phyloP scores from a whole-genome alignment of 2,329 filamentous ascomycete genomes.

The Xylaria arbuscula region DNA sequence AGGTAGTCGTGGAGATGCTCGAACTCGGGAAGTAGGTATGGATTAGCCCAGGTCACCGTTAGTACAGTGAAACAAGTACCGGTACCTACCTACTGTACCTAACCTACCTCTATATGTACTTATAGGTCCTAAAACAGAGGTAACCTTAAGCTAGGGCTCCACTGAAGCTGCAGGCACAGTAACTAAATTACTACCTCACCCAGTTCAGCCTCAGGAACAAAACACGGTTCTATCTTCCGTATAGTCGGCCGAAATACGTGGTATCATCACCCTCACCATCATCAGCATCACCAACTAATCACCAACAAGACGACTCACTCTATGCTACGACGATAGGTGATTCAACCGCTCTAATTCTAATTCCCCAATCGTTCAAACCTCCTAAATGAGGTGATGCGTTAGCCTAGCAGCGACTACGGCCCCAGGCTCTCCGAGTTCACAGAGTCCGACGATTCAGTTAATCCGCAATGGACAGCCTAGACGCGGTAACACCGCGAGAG shows the following conservation, averaged over 20 bases:
- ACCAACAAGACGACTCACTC: constrained; percentile 9
- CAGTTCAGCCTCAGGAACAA: constrained; percentile 24
- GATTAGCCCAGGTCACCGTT: too few species aligned
- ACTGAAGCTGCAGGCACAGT: too few species aligned
- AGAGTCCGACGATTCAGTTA: constrained; percentile 44
- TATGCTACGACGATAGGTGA: neutral
- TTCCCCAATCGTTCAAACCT: neutral
- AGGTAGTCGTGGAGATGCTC: too few species aligned
- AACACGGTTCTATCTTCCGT: constrained; percentile 22
- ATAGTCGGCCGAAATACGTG: neutral
- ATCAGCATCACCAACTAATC: neutral
- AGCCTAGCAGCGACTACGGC: constrained; percentile 37
- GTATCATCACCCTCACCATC: neutral
- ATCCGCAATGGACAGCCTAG: constrained; percentile 41
- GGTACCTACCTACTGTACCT: too few species aligned
- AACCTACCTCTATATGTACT: too few species aligned
- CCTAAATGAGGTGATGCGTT: constrained; percentile 40
- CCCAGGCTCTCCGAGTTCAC: constrained; percentile 31
- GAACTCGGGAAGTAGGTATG: too few species aligned
- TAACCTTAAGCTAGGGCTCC: too few species aligned
- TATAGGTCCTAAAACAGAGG: too few species aligned
- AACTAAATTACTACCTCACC: neutral
- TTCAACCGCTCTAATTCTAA: neutral
- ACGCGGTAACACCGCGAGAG: constrained; percentile 43
- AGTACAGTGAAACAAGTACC: too few species aligned